phyloP scores from a whole-genome alignment of 129 eudicot species.

The Heracleum sosnowskyi region DNA sequence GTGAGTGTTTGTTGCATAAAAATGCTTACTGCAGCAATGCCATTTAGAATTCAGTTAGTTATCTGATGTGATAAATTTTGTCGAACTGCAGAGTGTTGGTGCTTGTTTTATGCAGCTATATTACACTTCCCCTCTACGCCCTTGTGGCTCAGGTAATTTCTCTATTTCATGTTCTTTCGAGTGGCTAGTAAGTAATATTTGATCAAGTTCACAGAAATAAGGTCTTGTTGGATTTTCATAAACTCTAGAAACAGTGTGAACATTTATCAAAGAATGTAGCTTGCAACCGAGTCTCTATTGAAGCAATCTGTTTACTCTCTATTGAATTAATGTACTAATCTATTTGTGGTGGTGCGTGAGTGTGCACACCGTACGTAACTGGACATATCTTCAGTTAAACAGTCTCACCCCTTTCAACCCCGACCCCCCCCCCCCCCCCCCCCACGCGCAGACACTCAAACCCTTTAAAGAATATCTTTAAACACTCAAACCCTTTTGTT shows the following conservation, averaged over 20 bases:
- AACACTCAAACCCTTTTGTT: too few species aligned
- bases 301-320: too few species aligned
- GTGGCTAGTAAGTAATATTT: neutral
- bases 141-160: constrained; percentile 77
- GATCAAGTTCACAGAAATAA: neutral
- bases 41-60: neutral
- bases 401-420: too few species aligned
- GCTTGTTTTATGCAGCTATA: constrained; percentile 79
- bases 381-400: too few species aligned
- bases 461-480: too few species aligned
- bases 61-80: neutral
- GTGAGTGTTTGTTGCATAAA: constrained; percentile 27
- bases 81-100: constrained; percentile 42
- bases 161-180: neutral
- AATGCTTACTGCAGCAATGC: neutral
- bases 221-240: neutral
- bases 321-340: too few species aligned
- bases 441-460: too few species aligned
- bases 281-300: too few species aligned
- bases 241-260: neutral
- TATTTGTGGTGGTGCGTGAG: too few species aligned
- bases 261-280: too few species aligned
- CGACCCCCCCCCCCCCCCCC: too few species aligned
- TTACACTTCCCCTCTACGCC: constrained; percentile 85
- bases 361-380: too few species aligned